These are phyloP conservation scores for Kodamaea plutei DNA, from an alignment of 1,139 yeast species.

Conservation along the genomic window DNA sequence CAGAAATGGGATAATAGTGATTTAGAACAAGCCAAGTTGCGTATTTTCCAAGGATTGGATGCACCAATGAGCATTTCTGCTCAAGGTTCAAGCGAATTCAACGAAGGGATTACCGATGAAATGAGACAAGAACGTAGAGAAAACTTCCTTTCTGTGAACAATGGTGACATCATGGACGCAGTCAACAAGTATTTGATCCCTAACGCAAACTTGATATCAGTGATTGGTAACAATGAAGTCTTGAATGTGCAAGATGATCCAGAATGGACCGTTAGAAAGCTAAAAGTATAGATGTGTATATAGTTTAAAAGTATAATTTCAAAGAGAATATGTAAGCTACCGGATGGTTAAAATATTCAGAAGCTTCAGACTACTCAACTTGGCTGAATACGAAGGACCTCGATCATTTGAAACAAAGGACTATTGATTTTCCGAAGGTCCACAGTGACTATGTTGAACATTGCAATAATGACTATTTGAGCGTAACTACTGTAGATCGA, in stretches of 20 bases:
- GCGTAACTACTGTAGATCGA: too few species aligned
- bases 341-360: background rate
- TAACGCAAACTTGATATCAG: conserved; percentile 34
- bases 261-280: conserved; percentile 29
- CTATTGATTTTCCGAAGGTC: too few species aligned
- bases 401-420: too few species aligned
- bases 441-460: too few species aligned
- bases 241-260: conserved; percentile 20
- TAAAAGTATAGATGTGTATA: conserved; percentile 9
- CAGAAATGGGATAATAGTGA: conserved; percentile 55
- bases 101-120: conserved; percentile 70
- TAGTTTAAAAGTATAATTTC: conserved; percentile 1
- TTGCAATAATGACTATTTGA: too few species aligned
- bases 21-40: conserved; percentile 82
- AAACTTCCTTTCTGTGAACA: conserved; percentile 58
- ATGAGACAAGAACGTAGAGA: conserved; percentile 80
- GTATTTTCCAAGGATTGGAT: conserved; percentile 87
- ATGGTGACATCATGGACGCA: conserved; percentile 60
- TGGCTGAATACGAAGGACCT: too few species aligned
- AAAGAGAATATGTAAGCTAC: background rate
- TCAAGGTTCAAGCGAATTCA: conserved; percentile 68
- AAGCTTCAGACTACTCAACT: too few species aligned
- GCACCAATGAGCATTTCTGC: conserved; percentile 80
- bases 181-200: conserved; percentile 55
- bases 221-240: conserved; percentile 48